These are phyloP conservation scores for Spergularia marina DNA, from an alignment of 148 eudicot genomes.

Conservation along the genomic window DNA sequence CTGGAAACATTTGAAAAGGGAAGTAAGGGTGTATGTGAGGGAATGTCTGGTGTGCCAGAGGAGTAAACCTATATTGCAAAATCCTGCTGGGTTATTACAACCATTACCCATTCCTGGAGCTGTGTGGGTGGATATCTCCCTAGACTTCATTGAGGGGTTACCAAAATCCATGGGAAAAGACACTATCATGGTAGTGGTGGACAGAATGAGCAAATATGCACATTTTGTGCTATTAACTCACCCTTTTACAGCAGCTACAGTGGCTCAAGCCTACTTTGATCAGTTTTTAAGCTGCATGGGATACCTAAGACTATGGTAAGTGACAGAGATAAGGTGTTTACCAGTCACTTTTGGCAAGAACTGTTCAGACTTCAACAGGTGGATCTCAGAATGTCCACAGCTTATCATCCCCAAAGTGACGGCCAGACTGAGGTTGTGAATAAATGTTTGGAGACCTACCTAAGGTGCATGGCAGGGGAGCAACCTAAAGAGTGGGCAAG, in stretches of 20 bases:
- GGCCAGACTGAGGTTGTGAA: constrained; percentile 13
- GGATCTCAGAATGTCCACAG: background rate
- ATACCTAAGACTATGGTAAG: background rate
- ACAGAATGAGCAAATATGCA: no score
- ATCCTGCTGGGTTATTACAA: background rate
- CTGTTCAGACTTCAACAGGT: background rate
- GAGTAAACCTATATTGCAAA: background rate
- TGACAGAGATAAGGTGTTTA: background rate
- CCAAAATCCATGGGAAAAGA: background rate
- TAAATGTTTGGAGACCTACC: constrained; percentile 7
- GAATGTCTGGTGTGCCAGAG: background rate
- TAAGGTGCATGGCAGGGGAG: background rate
- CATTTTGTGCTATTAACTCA: no score
- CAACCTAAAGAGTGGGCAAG: background rate
- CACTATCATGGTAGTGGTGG: background rate
- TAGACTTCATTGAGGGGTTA: background rate
- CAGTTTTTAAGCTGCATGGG: background rate
- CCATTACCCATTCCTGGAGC: background rate
- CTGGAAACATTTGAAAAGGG: background rate
- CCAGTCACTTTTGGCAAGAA: background rate
- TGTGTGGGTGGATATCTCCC: background rate
- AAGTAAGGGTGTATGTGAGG: background rate
- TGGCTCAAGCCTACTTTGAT: no score
- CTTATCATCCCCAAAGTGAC: constrained; percentile 15
- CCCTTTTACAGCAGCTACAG: no score